These are phyloP conservation scores for Hordeum marinum DNA, from an alignment of 176 grass and related monocot genomes.

Conservation along the genomic window DNA sequence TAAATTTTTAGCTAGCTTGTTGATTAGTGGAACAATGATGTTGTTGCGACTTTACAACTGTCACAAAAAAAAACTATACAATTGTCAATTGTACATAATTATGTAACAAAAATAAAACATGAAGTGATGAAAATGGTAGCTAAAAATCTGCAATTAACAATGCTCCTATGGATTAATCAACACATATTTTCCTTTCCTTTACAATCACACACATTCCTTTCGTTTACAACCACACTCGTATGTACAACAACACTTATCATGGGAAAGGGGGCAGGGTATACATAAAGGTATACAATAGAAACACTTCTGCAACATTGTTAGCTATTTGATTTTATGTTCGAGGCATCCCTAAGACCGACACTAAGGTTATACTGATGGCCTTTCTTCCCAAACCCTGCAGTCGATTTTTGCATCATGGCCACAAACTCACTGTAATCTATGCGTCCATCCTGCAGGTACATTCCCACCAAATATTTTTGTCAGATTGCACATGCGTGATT, in stretches of 20 bases:
- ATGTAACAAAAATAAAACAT: not conserved
- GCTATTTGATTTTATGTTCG: conserved; percentile 29
- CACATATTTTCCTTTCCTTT: conserved; percentile 7
- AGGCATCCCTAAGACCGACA: conserved; percentile 40
- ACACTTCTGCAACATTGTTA: conserved; percentile 32
- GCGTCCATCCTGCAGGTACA: conserved; percentile 41
- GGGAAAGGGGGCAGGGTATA: not conserved
- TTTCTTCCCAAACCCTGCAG: conserved; percentile 43
- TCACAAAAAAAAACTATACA: too few relatives aligned
- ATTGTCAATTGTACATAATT: too few relatives aligned
- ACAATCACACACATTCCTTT: conserved; percentile 19
- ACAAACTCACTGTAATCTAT: conserved; percentile 77
- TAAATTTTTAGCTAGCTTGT: not conserved
- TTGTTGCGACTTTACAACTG: not conserved
- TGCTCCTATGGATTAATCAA: conserved; percentile 25
- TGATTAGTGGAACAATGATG: not conserved
- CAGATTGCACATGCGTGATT: not conserved
- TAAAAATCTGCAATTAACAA: not conserved
- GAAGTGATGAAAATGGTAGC: not conserved
- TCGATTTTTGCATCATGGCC: conserved; percentile 51
- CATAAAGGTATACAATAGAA: not conserved
- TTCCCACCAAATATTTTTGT: not conserved
- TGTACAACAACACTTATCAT: conserved; percentile 29
- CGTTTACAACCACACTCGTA: conserved; percentile 42
- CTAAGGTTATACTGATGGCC: conserved; percentile 30